Base-by-base conservation (phyloP, 2,329 filamentous ascomycete species). In the Orbilia quercus region DNA sequence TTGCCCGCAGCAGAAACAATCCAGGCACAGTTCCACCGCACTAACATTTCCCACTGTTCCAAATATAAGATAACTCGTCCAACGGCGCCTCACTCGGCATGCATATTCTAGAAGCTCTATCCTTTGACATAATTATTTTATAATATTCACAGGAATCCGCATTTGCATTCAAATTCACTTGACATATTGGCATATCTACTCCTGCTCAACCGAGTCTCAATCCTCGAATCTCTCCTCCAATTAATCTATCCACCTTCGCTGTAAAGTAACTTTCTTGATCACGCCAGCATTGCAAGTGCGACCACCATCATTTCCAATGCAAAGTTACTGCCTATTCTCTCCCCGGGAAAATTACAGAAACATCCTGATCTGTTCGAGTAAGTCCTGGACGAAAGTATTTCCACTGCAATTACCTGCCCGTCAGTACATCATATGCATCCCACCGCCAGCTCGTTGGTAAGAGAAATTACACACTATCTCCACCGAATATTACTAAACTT, bases 241-340 rank as follows among this genome's bases (percentile, higher is more conserved):
- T n/a, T n/a, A n/a, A n/a, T n/a, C 23, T 55, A 9, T 53, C 12
- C 16, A 34, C 16, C 25, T 20, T 9, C 2, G 16, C n/a, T 20
- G 6, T 31, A 1, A 34, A 45, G 28, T 9, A 4, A 40, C 22
- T 25, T 50, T 50, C 44, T 12, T n/a, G 20, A 57, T 20, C 23
- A 47, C 40, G 34, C 53, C 25, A 25, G 53, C 36, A 59, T 45
- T 45, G 18, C 14, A 34, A 47, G 12, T n/a, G 54, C 25, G 42
- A n/a, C 42, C 25, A 47, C 38, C 42, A 47, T 47, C 23, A 53
- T 63, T 51, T 54, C 47, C 34, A 31, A 51, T 44, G 34, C 50
- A n/a, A n/a, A n/a, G n/a, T n/a, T 66, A 66, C 44, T 66, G 62
- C 62, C 51, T 66, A 66, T 66, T 66, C 22, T 58, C 51, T 38